Evolutionary conservation across 176 grass and related monocot species (phyloP), one percentile per base, ranked within the genome.

Genomic region (Avena insularis): DNA sequence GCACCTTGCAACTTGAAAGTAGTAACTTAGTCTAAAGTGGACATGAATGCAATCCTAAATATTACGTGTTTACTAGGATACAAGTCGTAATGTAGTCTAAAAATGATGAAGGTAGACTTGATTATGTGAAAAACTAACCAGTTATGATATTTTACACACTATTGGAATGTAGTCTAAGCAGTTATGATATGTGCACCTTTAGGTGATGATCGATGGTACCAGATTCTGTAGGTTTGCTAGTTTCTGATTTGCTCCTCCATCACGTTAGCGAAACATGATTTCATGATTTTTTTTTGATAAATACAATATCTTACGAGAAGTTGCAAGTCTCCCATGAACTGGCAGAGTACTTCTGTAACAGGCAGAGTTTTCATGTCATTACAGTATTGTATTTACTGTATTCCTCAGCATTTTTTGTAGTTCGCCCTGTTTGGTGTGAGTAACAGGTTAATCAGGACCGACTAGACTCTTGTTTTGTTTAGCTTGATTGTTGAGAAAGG

Each of bases 41-140:
- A 68, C 61, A 90, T 54, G 29, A 16, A 16, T 82, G 15, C 2
- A 14, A n/a, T 27, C 48, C 71, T 77, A 85, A 80, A 74, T 88
- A 13, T 31, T 29, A 6, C 57, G 20, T 9, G 57, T 60, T 60
- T 29, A 65, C 62, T 31, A 65, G 12, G 25, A 31, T 65, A 65
- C 62, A 31, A 31, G 4, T 65, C 12, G 4, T 65, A 65, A 1
- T 15, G 25, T 31, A 65, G 11, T 65, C 12, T 14, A 65, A 6
- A 29, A 65, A 31, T 15, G 21, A 65, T 29, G 11, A 65, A 31
- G 6, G 25, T 1, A 64, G 4, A 27, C 61, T 29, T 64, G 23
- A 29, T 29, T 29, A 27, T 64, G 61, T 12, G 23, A 64, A 64
- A 64, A 4, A 64, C 6, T 29, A 14, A 29, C 61, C 61, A 64